A percentile compares a stretch with the other conserved stretches of the same genome.
Conservation (phyloP, 805 yeast species). For the Priceomyces medius region DNA sequence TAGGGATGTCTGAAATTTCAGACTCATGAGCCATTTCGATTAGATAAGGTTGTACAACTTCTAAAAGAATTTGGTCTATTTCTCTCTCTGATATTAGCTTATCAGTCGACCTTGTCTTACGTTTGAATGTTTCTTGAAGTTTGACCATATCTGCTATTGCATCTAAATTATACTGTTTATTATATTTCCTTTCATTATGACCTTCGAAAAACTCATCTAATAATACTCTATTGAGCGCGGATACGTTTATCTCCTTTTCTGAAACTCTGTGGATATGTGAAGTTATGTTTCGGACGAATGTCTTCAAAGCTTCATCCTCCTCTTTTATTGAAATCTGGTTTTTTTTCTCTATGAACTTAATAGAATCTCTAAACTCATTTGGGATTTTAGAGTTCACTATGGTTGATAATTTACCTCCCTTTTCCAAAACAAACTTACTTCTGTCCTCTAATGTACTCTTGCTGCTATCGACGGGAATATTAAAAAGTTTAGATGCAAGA, state of each 20-base stretch:
- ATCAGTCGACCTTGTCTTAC: neutral
- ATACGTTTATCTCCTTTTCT: slow-evolving; percentile 2
- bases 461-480: neutral
- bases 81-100: neutral
- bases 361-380: slow-evolving; percentile 6
- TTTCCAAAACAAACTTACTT: slow-evolving; percentile 5
- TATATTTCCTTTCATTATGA: slow-evolving; percentile 10
- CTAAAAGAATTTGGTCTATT: slow-evolving; percentile 8
- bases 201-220: slow-evolving; percentile 12
- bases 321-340: slow-evolving; percentile 7
- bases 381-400: slow-evolving; percentile 8
- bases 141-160: slow-evolving; percentile 8
- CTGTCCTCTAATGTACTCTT: slow-evolving; percentile 3
- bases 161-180: slow-evolving; percentile 10
- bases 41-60: slow-evolving; percentile 10
- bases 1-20: neutral
- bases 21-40: neutral
- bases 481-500: slow-evolving; percentile 8
- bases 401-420: slow-evolving; percentile 7
- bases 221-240: slow-evolving; percentile 6
- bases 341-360: slow-evolving; percentile 10
- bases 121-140: neutral
- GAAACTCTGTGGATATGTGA: slow-evolving; percentile 1
- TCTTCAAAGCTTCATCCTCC: slow-evolving; percentile 8
- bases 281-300: slow-evolving; percentile 5